Evolutionary conservation across 345 rosid species (phyloP).

Genomic region (Corymbia maculata): DNA sequence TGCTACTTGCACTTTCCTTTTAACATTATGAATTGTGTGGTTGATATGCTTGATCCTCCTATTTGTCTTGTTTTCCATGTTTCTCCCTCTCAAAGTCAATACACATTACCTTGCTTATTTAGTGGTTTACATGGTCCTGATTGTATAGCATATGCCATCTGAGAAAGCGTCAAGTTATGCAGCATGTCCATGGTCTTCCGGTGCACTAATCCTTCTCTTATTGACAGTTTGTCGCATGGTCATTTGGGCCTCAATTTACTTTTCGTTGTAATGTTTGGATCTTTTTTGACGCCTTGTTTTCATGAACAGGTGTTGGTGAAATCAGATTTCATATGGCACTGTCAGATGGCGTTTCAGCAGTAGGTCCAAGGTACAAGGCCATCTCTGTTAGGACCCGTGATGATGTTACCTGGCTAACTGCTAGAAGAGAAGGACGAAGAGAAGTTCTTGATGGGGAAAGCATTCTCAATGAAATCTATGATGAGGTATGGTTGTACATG

Average conservation of each 20-base stretch:
- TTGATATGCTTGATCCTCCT: background rate
- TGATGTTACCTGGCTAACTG: constrained; percentile 49
- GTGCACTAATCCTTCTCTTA: background rate
- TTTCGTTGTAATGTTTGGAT: background rate
- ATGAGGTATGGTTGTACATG: constrained; percentile 27
- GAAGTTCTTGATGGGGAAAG: constrained; percentile 62
- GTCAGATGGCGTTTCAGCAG: constrained; percentile 52
- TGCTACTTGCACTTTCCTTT: background rate
- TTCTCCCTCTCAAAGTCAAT: background rate
- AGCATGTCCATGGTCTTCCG: background rate
- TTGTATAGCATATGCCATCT: background rate
- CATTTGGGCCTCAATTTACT: background rate
- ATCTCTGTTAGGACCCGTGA: constrained; percentile 31
- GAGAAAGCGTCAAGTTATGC: background rate
- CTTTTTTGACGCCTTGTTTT: background rate
- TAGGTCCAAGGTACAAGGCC: constrained; percentile 58
- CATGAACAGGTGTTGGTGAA: constrained; percentile 42
- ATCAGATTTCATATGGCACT: constrained; percentile 52
- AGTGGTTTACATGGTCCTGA: background rate
- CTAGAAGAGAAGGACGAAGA: constrained; percentile 49
- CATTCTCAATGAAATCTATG: constrained; percentile 37
- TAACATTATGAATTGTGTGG: background rate
- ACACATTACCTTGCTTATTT: background rate
- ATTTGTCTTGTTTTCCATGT: background rate
- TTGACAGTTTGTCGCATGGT: background rate